Evolutionary conservation across 2,329 filamentous ascomycete genomes (phyloP).

Genomic region (Akanthomyces uredinophilus): DNA sequence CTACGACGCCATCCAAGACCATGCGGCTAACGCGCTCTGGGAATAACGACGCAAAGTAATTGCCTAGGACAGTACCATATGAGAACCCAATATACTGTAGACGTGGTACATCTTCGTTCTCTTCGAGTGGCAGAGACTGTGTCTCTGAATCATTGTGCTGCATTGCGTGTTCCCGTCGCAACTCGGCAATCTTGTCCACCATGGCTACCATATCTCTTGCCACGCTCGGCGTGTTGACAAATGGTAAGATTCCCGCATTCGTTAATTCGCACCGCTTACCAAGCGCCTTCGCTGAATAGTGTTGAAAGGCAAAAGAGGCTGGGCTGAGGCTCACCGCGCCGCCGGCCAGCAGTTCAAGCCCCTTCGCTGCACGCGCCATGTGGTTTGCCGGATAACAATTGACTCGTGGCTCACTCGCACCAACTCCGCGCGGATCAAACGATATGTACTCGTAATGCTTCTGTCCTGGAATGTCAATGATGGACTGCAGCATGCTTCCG

Average conservation of each 20-base stretch:
- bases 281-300: conserved; percentile 23
- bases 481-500: conserved; percentile 25
- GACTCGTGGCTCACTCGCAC: conserved; percentile 30
- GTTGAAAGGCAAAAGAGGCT: conserved; percentile 21
- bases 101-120: conserved; percentile 16
- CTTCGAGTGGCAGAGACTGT: neutral
- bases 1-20: conserved; percentile 35
- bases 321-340: conserved; percentile 21
- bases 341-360: conserved; percentile 27
- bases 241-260: conserved; percentile 27
- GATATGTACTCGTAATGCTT: conserved; percentile 37
- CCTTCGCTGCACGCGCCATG: conserved; percentile 25
- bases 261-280: conserved; percentile 26
- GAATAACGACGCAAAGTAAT: conserved; percentile 32
- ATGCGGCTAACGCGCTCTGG: conserved; percentile 35
- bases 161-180: conserved; percentile 16
- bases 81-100: conserved; percentile 47
- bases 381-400: conserved; percentile 32
- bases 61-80: conserved; percentile 36
- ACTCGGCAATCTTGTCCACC: conserved; percentile 34
- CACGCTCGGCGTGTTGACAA: conserved; percentile 33
- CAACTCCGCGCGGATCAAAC: conserved; percentile 41
- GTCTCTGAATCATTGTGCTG: neutral
- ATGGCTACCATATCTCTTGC: conserved; percentile 41
- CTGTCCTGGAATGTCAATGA: conserved; percentile 22